Evolutionary conservation across 805 yeast species (phyloP), one percentile per base, ranked within the genome.

Genomic region (Yarrowia osloensis): DNA sequence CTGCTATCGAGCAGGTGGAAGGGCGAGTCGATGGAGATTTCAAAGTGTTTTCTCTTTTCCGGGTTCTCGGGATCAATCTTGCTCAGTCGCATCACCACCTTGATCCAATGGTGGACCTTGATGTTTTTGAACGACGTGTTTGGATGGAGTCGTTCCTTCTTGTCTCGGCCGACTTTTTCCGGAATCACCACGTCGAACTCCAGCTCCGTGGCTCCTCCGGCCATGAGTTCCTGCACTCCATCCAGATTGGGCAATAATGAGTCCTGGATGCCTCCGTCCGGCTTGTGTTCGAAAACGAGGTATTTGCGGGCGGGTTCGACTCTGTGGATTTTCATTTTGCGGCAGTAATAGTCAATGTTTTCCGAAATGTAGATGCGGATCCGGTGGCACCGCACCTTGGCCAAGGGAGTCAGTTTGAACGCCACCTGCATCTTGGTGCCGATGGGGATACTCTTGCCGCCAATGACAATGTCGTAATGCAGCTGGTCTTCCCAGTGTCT

Each of bases 51-150:
- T 54, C 96, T 81, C 74, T 90, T 90, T 28, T 71, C 69, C 26
- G 77, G 74, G 65, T 73, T 70, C 15, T 70, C 83, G 55, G 84
- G 82, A 33, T 61, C 66, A n/a, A 81, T 74, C 70, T 84, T 85
- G 5, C 97, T 90, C 44, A 95, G 80, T 63, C 98, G 80, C 65
- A 95, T 78, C 70, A 96, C 89, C 17, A 95, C 84, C 77, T 95
- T 95, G 73, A 95, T 87, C 98, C 99, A 95, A 78, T 95, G 99
- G 73, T 90, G 94, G 7, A 95, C 84, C 77, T 91, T 93, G 69
- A 95, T 91, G 71, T 86, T 87, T 26, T 84, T 85, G 71, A 83
- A 88, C 2, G 90, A 85, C 0, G 97, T 90, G 76, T 95, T 96
- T 1, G 98, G 97, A 73, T 91, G 97, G 59, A 80, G 69, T 40